These are phyloP conservation scores for Kluyveromyces sp. DNA, from an alignment of 1,139 yeast genomes.

Conservation along the genomic window DNA sequence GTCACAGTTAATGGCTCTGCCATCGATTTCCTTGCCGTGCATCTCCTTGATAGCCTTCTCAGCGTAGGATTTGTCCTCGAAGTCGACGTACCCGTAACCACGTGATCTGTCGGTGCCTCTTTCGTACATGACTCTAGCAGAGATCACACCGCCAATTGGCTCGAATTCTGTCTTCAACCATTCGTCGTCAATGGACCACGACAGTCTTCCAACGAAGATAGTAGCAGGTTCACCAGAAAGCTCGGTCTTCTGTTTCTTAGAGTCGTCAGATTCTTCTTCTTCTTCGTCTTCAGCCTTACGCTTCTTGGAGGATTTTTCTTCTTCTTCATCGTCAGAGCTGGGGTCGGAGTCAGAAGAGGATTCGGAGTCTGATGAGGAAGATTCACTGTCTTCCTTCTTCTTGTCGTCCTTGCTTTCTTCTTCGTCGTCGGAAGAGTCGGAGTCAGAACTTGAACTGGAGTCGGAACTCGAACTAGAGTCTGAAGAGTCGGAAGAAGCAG, in stretches of 20 bases:
- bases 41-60: constrained; percentile 79
- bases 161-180: constrained; percentile 88
- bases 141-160: constrained; percentile 67
- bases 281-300: constrained; percentile 35
- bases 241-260: constrained; percentile 40
- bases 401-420: constrained; percentile 20
- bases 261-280: constrained; percentile 21
- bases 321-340: constrained; percentile 15
- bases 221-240: constrained; percentile 59
- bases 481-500: constrained; percentile 12
- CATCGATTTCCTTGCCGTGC: constrained; percentile 94
- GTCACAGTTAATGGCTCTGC: constrained; percentile 92
- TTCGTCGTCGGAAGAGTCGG: constrained; percentile 11
- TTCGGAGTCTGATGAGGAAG: constrained; percentile 7
- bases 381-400: constrained; percentile 10
- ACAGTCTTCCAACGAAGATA: constrained; percentile 90
- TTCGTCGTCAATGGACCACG: constrained; percentile 95
- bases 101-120: constrained; percentile 88
- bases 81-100: constrained; percentile 98
- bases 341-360: constrained; percentile 15
- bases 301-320: constrained; percentile 29
- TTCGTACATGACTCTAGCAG: constrained; percentile 92
- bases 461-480: no score
- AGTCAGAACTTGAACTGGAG: constrained; percentile 5
- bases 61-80: constrained; percentile 67